These are phyloP conservation scores for Aspergillus alliaceus DNA, from an alignment of 2,329 filamentous ascomycete species.

Conservation along the genomic window DNA sequence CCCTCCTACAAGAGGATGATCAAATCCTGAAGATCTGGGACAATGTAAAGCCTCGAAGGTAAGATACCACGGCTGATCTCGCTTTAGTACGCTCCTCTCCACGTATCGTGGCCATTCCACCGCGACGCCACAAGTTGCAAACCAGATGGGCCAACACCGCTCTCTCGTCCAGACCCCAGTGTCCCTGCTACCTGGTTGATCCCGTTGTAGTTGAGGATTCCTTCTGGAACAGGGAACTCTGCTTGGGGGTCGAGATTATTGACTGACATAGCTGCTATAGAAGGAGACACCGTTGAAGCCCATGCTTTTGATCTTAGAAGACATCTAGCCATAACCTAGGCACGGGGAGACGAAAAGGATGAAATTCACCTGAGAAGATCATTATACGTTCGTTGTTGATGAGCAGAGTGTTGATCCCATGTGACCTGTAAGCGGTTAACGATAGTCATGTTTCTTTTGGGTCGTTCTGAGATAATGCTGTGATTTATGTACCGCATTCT, in stretches of 20 bases:
- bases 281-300: constrained; percentile 77
- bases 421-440: neutral
- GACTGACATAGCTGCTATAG: constrained; percentile 41
- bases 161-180: neutral
- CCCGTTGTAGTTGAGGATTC: constrained; percentile 52
- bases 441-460: no score
- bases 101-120: neutral
- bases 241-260: constrained; percentile 54
- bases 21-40: no score
- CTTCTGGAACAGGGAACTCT: constrained; percentile 52
- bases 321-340: constrained; percentile 66
- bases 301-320: constrained; percentile 75
- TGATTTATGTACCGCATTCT: neutral
- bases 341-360: constrained; percentile 64
- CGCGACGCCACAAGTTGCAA: neutral
- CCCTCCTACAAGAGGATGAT: no score
- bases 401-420: constrained; percentile 6
- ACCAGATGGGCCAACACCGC: neutral
- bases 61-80: no score
- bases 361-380: constrained; percentile 70
- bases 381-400: constrained; percentile 67
- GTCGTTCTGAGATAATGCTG: neutral
- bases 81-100: no score
- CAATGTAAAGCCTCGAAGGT: no score
- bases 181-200: constrained; percentile 8